These are phyloP conservation scores for Pulveroboletus ravenelii DNA, from an alignment of 768 basidiomycete genomes.

Conservation along the genomic window DNA sequence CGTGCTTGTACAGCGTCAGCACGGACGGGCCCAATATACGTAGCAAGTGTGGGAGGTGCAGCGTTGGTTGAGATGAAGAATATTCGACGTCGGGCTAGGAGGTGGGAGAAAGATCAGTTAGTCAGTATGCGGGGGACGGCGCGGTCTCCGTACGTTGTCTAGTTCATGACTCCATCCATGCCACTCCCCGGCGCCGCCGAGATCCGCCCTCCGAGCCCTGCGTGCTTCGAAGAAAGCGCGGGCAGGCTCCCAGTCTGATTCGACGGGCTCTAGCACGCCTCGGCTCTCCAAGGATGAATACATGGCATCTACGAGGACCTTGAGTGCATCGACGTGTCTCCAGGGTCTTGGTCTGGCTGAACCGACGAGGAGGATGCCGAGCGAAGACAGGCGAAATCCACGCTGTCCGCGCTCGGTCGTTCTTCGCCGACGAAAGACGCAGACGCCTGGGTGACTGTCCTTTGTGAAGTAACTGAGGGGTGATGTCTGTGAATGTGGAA, in stretches of 20 bases:
- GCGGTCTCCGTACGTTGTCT: constrained; percentile 38
- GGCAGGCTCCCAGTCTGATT: constrained; percentile 61
- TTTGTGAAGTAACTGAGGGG: constrained; percentile 65
- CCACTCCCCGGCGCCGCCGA: constrained; percentile 59
- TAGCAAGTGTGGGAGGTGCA: constrained; percentile 71
- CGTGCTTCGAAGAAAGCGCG: constrained; percentile 62
- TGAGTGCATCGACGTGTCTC: constrained; percentile 62
- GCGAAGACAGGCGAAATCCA: constrained; percentile 73
- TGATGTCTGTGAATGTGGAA: constrained; percentile 8
- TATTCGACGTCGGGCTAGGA: constrained; percentile 20
- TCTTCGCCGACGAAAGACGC: constrained; percentile 64
- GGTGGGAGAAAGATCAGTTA: constrained; percentile 4
- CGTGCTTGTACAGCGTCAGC: constrained; percentile 74
- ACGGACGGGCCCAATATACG: constrained; percentile 76
- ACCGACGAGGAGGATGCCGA: constrained; percentile 67
- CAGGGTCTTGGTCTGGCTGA: constrained; percentile 69
- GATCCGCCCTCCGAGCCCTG: constrained; percentile 44
- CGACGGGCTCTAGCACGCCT: constrained; percentile 45
- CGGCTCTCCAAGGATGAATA: constrained; percentile 48
- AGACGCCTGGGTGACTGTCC: constrained; percentile 63
- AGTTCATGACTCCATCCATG: constrained; percentile 65
- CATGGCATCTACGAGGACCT: constrained; percentile 50
- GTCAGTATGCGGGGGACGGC: constrained; percentile 1
- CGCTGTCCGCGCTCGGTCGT: constrained; percentile 71
- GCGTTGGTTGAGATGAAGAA: constrained; percentile 44